Evolutionary conservation across 495 filamentous ascomycete genomes (phyloP), one percentile per base, ranked within the genome.

Genomic region (Penicillium daleae): DNA sequence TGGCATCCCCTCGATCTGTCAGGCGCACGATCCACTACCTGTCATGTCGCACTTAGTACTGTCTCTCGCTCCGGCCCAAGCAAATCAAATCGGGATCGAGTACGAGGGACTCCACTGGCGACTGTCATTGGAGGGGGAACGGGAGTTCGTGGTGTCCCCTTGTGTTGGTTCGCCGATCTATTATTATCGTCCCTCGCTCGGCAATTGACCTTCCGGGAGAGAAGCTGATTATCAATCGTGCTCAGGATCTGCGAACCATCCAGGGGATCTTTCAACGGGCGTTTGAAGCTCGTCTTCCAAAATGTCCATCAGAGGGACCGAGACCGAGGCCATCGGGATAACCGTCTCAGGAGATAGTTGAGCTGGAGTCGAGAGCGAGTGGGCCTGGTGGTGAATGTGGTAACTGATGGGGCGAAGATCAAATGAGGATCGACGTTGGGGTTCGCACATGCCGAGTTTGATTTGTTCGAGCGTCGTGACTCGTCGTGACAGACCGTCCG

Each of bases 21-120:
- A 35, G 22, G 26, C 42, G 40, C 62, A 64, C 62, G 62, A 42
- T 60, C 62, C 35, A 39, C 61, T 59, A 63, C 42, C 57, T 61
- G 62, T 65, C 62, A 65, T 61, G 58, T 65, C 44, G 53, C 33
- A 8, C 8, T n/a, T n/a, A n/a, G n/a, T n/a, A n/a, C n/a, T n/a
- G n/a, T n/a, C n/a, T n/a, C n/a, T 32, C 22, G 24, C 22, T 37
- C 52, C n/a, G 17, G 7, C 29, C 22, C 46, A 50, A 13, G 46
- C 42, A 46, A 46, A 46, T 46, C 42, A 46, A 46, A 46, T 46
- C 8, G 42, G n/a, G 10, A 26, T 52, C 26, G 49, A 29, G 24
- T 32, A 32, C 22, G 26, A 52, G 35, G 35, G 4, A 26, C 27
- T 40, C 33, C 54, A 56, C 33, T 17, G 24, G 17, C 22, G 3